Evolutionary conservation across 345 rosid species (phyloP), one percentile per base, ranked within the genome.

Genomic region (Euphorbia peplus): DNA sequence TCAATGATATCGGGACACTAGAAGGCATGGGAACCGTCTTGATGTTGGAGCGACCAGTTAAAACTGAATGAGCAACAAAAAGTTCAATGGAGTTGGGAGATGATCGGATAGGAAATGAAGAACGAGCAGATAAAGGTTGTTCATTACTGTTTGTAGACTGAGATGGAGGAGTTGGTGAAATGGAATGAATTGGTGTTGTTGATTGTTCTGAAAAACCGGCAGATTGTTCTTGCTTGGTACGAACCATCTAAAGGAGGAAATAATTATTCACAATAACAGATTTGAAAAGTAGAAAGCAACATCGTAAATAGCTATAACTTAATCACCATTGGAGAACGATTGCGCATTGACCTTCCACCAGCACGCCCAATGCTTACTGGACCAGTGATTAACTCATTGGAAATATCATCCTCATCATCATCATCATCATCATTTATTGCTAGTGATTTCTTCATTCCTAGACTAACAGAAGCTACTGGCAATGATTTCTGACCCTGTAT

Each of bases 241-340:
- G 86, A 76, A 87, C 86, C 72, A 90, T 76, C 98, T 90, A 83
- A 67, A 48, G 67, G 25, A 74, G 73, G 74, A 55, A 72, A 67
- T n/a, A 52, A 69, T 26, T 25, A 50, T 32, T 73, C 21, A 15
- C 35, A 15, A 10, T 3, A 8, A 39, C 18, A 57, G 15, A 41
- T 66, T 65, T 30, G 53, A 66, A n/a, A 29, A 35, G 50, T 11
- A 67, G 3, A 56, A 52, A 50, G 63, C 46, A 46, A 46, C 22
- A 51, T 18, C 13, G 24, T 11, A 32, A 50, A 64, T 47, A 46
- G 25, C 35, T 19, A 63, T 15, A 62, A 57, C n/a, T 28, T 21
- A 65, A 68, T 69, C 69, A 82, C 86, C 84, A 76, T 8, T 15
- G 84, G 82, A 14, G 88, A 80, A 22, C 58, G 76, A 5, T 75